Evolutionary conservation across 2,329 filamentous ascomycete genomes (phyloP).

Genomic region (Trichoderma brevicompactum): DNA sequence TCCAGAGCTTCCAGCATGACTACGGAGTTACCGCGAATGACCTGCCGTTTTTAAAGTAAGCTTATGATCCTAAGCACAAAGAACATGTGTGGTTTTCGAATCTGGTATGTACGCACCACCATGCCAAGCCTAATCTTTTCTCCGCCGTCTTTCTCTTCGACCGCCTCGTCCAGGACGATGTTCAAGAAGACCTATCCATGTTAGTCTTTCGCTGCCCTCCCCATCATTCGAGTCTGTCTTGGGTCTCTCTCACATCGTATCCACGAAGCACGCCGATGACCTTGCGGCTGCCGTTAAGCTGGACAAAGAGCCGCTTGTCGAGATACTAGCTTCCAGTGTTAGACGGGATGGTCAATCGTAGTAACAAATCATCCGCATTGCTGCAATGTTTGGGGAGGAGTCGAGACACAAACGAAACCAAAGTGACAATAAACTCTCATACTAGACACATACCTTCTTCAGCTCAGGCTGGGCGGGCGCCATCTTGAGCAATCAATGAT

Average conservation of each 20-base stretch:
- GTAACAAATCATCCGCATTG: neutral
- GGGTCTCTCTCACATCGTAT: constrained; percentile 77
- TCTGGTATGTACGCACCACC: constrained; percentile 67
- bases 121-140: constrained; percentile 91
- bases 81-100: neutral
- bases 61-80: neutral
- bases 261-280: constrained; percentile 92
- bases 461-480: constrained; percentile 98
- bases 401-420: neutral
- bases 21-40: constrained; percentile 96
- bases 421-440: neutral
- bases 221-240: neutral
- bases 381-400: neutral
- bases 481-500: constrained; percentile 65
- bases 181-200: constrained; percentile 85
- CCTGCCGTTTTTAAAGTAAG: constrained; percentile 51
- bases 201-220: constrained; percentile 56
- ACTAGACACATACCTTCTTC: constrained; percentile 74
- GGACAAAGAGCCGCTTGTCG: constrained; percentile 97
- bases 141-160: constrained; percentile 90
- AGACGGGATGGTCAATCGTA: neutral
- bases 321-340: constrained; percentile 73
- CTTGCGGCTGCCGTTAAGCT: constrained; percentile 96
- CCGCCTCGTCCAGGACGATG: constrained; percentile 94
- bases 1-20: constrained; percentile 92